Conservation (phyloP, 495 filamentous ascomycete genomes). For the Daldinia bambusicola region DNA sequence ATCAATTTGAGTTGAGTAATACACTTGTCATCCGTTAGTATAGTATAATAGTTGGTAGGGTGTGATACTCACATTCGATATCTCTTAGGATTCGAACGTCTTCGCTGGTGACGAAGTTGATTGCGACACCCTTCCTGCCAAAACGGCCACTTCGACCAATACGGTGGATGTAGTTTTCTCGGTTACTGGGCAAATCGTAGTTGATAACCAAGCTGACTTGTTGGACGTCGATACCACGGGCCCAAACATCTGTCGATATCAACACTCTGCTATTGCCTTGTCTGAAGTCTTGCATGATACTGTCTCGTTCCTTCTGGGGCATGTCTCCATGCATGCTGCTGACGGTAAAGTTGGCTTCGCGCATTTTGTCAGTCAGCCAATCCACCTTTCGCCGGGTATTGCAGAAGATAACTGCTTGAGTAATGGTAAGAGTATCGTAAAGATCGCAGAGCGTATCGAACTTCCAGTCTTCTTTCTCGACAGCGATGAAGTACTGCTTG, state of each 20-base stretch:
- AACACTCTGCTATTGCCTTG: slow-evolving; percentile 95
- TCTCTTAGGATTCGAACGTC: slow-evolving; percentile 98
- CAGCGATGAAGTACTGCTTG: slow-evolving; percentile 99
- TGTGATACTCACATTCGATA: slow-evolving; percentile 76
- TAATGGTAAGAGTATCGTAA: slow-evolving; percentile 99
- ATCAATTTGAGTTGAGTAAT: slow-evolving; percentile 98
- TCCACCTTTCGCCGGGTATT: slow-evolving; percentile 99
- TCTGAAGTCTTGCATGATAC: slow-evolving; percentile 99
- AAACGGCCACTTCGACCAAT: slow-evolving; percentile 97
- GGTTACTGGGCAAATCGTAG: slow-evolving; percentile 97
- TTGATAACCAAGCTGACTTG: slow-evolving; percentile 99
- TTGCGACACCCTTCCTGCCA: slow-evolving; percentile 97
- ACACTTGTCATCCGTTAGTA: slow-evolving; percentile 66
- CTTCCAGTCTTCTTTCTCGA: slow-evolving; percentile 99
- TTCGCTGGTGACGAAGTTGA: slow-evolving; percentile 98
- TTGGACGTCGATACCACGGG: slow-evolving; percentile 98
- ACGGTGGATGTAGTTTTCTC: slow-evolving; percentile 99
- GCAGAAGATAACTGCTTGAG: slow-evolving; percentile 99
- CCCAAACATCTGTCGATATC: slow-evolving; percentile 98
- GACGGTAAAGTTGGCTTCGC: slow-evolving; percentile 96
- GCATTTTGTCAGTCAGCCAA: slow-evolving; percentile 99
- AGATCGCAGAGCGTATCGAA: slow-evolving; percentile 99
- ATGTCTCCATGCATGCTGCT: slow-evolving; percentile 99
- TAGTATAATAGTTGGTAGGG: neutral
- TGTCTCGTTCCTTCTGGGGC: slow-evolving; percentile 96